Evolutionary conservation across 1,139 yeast genomes (phyloP), one percentile per base, ranked within the genome.

Genomic region (Pichia sp.): DNA sequence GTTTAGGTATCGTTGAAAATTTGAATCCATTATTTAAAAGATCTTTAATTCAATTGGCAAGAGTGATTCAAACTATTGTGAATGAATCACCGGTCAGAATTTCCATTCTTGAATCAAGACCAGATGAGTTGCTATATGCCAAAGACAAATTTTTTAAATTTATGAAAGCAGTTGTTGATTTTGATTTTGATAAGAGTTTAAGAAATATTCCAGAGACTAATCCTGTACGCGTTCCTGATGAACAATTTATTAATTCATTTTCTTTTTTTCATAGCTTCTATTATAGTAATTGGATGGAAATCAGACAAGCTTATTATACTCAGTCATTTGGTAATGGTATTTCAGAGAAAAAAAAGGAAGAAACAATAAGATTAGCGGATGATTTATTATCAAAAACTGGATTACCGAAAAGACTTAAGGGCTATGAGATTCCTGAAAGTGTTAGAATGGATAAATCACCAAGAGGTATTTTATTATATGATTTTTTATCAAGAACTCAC

Each of bases 11-110:
- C 30, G 64, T 70, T 6, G 30, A 49, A 7, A 30, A 42, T 2
- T 27, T 39, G 6, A 47, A 54, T 6, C 42, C 48, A n/a, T 73
- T 69, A 30, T 79, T 82, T 10, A 82, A 89, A 53, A 72, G 96
- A 52, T 77, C 89, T 1, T 71, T 87, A 43, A 82, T 92, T 57
- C 82, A 86, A 51, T 66, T 92, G 40, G 97, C 96, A 4, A 87
- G 89, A 57, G 80, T 86, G 29, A 68, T 90, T 37, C 98, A 92
- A 65, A 80, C 84, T 55, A 75, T 90, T 68, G 97, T 96, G 0
- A 92, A 92, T 57, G 90, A 87, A 37, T 66, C 71, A 3, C 67
- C 80, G 20, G 64, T 80, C 27, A 82, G 76, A 59, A 78, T 87
- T 79, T 80, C 83, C 2, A 65, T 78, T 1, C 59, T 84, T 38